Evolutionary conservation across 1,284 basidiomycete genomes (phyloP).

Genomic region (Moesziomyces globuligerus): DNA sequence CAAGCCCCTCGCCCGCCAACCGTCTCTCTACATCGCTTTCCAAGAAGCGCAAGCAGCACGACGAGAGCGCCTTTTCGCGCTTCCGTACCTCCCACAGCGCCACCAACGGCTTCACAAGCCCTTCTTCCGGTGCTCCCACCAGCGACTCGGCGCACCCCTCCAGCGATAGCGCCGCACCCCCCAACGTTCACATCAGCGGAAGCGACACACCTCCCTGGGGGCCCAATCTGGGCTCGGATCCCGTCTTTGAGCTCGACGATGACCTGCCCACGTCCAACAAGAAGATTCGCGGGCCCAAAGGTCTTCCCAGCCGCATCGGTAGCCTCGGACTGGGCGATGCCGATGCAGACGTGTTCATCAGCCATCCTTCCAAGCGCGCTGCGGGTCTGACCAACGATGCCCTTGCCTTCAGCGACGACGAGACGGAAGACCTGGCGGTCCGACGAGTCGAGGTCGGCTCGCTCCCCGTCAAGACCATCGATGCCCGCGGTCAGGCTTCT

Average conservation of each 20-base stretch:
- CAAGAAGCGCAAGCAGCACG: slow-evolving; percentile 42
- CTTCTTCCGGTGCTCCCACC: slow-evolving; percentile 38
- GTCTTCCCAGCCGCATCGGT: slow-evolving; percentile 42
- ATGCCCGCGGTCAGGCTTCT: slow-evolving; percentile 30
- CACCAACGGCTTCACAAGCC: slow-evolving; percentile 46
- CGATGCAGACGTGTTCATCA: slow-evolving; percentile 36
- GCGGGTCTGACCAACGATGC: slow-evolving; percentile 49
- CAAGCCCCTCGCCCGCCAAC: slow-evolving; percentile 35
- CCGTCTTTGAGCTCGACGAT: slow-evolving; percentile 45
- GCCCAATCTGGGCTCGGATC: slow-evolving; percentile 43
- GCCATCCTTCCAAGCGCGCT: slow-evolving; percentile 39
- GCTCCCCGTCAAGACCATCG: slow-evolving; percentile 23
- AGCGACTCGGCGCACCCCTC: slow-evolving; percentile 45
- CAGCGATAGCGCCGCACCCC: slow-evolving; percentile 36
- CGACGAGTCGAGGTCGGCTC: slow-evolving; percentile 45
- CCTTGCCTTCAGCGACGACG: slow-evolving; percentile 49
- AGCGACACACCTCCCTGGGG: slow-evolving; percentile 62
- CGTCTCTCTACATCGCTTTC: slow-evolving; percentile 27
- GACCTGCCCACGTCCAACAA: slow-evolving; percentile 41
- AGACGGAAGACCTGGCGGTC: slow-evolving; percentile 44
- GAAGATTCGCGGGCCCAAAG: slow-evolving; percentile 41
- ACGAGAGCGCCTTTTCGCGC: slow-evolving; percentile 36
- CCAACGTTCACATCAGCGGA: slow-evolving; percentile 55
- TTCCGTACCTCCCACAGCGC: slow-evolving; percentile 29
- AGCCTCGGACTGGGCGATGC: slow-evolving; percentile 40